A percentile compares a stretch with the other conserved stretches of the same genome.
phyloP scores from a whole-genome alignment of 2,329 filamentous ascomycete species.

The Diaporthe citrichinensis region DNA sequence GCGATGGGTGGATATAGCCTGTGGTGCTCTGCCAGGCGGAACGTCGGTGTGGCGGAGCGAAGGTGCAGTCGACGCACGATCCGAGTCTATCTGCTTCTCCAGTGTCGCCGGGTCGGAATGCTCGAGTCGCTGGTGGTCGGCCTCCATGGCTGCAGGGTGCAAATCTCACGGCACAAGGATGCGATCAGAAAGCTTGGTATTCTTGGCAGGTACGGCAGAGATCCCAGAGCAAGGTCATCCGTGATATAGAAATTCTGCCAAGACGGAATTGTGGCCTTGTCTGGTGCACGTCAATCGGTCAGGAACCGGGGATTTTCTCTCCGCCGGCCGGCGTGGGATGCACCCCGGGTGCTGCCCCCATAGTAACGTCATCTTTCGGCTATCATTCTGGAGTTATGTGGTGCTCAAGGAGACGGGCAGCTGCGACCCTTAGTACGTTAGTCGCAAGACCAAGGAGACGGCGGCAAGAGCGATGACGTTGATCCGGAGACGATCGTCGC shows the following conservation, averaged over 20 bases:
- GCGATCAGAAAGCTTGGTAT: conserved; percentile 11
- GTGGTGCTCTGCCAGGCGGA: background rate
- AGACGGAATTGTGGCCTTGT: background rate
- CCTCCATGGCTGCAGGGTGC: background rate
- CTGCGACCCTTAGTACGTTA: background rate
- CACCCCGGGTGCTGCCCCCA: background rate
- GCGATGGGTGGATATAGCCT: background rate
- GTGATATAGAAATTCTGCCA: background rate
- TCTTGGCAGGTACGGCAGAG: background rate
- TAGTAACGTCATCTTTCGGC: background rate
- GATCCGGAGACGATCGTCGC: background rate
- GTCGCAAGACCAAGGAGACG: background rate
- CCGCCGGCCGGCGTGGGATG: background rate
- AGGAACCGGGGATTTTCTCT: background rate
- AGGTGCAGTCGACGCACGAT: background rate
- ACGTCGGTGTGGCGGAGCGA: background rate
- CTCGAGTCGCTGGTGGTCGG: background rate
- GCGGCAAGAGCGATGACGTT: conserved; percentile 14
- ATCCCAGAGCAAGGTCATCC: background rate
- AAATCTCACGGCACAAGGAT: background rate
- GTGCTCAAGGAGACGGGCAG: background rate
- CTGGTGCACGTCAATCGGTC: background rate
- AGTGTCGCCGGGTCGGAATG: conserved; percentile 9
- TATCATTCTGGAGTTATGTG: background rate
- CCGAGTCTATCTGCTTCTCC: conserved; percentile 19